Conservation (phyloP, 345 rosid genomes). For the Passiflora organensis region DNA sequence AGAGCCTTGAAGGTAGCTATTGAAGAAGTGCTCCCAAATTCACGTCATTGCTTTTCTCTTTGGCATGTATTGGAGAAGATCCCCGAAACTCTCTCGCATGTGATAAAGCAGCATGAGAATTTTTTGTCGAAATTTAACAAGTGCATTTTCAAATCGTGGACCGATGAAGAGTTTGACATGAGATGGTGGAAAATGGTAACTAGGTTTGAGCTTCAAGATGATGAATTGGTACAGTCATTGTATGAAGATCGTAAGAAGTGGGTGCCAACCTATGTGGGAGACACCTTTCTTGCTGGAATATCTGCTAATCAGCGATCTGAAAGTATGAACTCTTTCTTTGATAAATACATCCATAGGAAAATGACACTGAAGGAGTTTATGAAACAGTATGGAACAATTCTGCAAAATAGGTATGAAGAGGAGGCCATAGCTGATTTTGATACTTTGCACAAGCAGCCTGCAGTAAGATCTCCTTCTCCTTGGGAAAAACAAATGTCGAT, state of each 20-base stretch:
- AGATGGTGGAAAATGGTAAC: constrained; percentile 28
- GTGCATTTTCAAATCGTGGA: constrained; percentile 25
- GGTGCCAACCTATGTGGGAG: constrained; percentile 24
- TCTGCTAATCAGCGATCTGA: constrained; percentile 24
- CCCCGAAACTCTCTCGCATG: constrained; percentile 19
- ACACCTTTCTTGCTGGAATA: constrained; percentile 21
- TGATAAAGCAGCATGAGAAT: constrained; percentile 18
- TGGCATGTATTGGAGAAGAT: constrained; percentile 24
- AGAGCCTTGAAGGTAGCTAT: constrained; percentile 22
- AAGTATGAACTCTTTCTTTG: constrained; percentile 23
- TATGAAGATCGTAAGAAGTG: constrained; percentile 25
- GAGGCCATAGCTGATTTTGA: constrained; percentile 26
- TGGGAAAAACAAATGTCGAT: constrained; percentile 24
- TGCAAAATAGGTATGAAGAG: constrained; percentile 21
- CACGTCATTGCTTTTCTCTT: constrained; percentile 24
- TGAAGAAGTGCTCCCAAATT: constrained; percentile 17
- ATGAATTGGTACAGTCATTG: constrained; percentile 18
- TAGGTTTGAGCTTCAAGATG: constrained; percentile 19
- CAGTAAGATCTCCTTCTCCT: constrained; percentile 25
- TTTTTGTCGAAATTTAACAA: constrained; percentile 20
- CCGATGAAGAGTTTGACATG: constrained; percentile 24
- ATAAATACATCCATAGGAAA: constrained; percentile 23
- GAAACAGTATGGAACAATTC: constrained; percentile 23
- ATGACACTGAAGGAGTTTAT: constrained; percentile 24
- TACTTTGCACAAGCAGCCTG: constrained; percentile 24